Evolutionary conservation across 129 eudicot genomes (phyloP).

Genomic region (Escallonia herrerae): DNA sequence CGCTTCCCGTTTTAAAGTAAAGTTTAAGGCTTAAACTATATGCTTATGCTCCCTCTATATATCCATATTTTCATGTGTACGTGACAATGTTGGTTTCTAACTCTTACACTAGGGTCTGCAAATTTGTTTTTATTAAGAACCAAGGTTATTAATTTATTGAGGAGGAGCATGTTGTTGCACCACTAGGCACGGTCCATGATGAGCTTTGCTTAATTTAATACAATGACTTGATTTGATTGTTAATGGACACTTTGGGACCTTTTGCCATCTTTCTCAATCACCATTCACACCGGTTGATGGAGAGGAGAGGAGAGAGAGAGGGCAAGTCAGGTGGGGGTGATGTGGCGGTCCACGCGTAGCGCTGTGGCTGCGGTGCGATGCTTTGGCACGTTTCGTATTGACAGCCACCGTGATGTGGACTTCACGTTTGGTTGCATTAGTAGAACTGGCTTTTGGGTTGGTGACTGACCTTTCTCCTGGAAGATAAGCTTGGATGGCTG

Average conservation of each 20-base stretch:
- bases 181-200: slow-evolving; percentile 12
- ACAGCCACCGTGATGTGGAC: slow-evolving; percentile 3
- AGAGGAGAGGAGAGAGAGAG: neutral
- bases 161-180: slow-evolving; percentile 8
- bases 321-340: neutral
- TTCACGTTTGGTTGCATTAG: slow-evolving; percentile 5
- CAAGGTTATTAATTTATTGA: neutral
- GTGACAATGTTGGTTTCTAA: slow-evolving; percentile 34
- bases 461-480: neutral
- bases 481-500: too few relatives aligned
- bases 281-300: neutral
- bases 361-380: neutral
- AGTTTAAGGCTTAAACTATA: slow-evolving; percentile 24
- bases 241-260: neutral
- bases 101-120: slow-evolving; percentile 16
- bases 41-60: slow-evolving; percentile 30
- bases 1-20: slow-evolving; percentile 26
- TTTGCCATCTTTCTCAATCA: neutral
- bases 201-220: neutral
- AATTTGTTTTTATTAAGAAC: neutral
- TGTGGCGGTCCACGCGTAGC: slow-evolving; percentile 2
- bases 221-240: neutral
- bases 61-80: neutral
- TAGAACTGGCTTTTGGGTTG: slow-evolving; percentile 3
- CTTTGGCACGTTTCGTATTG: neutral